Base-by-base conservation (phyloP, 2,329 filamentous ascomycete species). In the Pseudogymnoascus sp. region DNA sequence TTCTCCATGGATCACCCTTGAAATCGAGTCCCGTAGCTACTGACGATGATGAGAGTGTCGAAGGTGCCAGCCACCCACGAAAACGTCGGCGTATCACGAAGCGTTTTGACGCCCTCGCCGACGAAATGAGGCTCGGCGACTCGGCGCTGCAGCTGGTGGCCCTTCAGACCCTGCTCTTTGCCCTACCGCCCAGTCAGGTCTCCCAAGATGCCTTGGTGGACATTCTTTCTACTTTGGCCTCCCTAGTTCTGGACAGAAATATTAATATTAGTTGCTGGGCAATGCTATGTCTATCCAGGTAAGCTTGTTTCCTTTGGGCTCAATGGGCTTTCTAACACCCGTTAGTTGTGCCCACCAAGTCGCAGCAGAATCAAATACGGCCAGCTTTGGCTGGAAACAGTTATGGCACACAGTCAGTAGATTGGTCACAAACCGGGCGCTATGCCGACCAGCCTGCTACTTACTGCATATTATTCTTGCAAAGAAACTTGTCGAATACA, bases 261-360 rank as follows among this genome's bases (percentile, higher is more conserved):
- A 75, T 76, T 12, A 73, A 74, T 7, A 76, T 87, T 39, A 82
- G 86, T 6, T 90, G 86, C 0, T 99, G 94, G 94, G 87, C 91
- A 15, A 84, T 96, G 77, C 73, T 97, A 59, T 87, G 86, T n/a
- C 84, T 91, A 70, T 80, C 90, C 64, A 90, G 89, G 90, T 92
- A 76, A 70, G 80, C 73, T 35, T 35, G 15, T 53, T 53, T 53
- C 28, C 15, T 20, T 8, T 11, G 7, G 28, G 28, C n/a, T 8
- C 18, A 4, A 15, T 35, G 33, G 18, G n/a, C 9, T 53, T 53
- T 33, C 47, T 53, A 15, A 53, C 28, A 28, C 2, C 6, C 28
- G 3, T 4, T 64, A 82, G 80, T 66, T 78, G 81, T 67, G 76
- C 80, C 30, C 68, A 75, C 53, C 77, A 81, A 65, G 64, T 66